A percentile compares a stretch with the other conserved stretches of the same genome.
Evolutionary conservation across 345 rosid genomes (phyloP).

Genomic region (Ceriops zippeliana): DNA sequence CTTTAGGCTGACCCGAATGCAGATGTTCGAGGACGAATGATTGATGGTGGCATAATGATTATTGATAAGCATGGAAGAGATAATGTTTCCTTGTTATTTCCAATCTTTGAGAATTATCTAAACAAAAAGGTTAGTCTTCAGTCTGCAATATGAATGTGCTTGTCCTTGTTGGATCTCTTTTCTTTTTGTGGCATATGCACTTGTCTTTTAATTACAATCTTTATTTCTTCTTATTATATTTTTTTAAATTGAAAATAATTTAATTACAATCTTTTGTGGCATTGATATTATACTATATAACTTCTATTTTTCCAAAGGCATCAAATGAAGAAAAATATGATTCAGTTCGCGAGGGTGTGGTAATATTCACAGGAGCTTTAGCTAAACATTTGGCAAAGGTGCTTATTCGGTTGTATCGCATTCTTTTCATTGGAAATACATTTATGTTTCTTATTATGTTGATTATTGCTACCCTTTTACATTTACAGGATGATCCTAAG

Average conservation of each 20-base stretch:
- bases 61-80: conserved; percentile 91
- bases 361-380: conserved; percentile 91
- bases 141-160: conserved; percentile 12
- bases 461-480: conserved; percentile 4
- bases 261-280: neutral
- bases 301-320: conserved; percentile 43
- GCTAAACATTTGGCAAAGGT: conserved; percentile 92
- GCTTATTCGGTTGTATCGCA: conserved; percentile 10
- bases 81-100: conserved; percentile 85
- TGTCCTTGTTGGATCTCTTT: conserved; percentile 5
- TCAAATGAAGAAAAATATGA: conserved; percentile 90
- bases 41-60: conserved; percentile 89
- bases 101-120: conserved; percentile 89
- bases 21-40: conserved; percentile 99
- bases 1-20: conserved; percentile 90
- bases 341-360: conserved; percentile 97
- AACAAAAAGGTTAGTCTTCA: conserved; percentile 71
- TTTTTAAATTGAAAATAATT: neutral
- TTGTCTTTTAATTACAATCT: neutral
- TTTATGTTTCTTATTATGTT: neutral
- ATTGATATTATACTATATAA: neutral
- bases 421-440: conserved; percentile 6
- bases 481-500: conserved; percentile 88
- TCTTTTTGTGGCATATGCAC: neutral
- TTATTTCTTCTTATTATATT: too few species aligned